phyloP scores from a whole-genome alignment of 169 alveolate genomes.

The Besnoitia besnoiti region DNA sequence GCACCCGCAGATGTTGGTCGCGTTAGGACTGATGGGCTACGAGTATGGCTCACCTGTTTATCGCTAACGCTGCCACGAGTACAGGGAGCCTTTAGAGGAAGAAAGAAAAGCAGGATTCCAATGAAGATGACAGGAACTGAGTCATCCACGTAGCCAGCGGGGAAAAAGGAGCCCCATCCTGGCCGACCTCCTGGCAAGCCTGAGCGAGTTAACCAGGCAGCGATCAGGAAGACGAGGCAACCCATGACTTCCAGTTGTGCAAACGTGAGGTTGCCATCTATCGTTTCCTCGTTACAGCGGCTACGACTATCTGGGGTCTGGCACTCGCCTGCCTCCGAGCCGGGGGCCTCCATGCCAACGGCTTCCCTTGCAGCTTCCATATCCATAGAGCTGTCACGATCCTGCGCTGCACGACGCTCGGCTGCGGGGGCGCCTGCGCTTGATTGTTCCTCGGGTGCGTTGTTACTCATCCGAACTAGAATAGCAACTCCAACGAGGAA shows the following conservation, averaged over 20 bases:
- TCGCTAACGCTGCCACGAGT: neutral
- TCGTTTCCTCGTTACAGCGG: neutral
- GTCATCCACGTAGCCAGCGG: neutral
- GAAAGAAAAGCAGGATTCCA: conserved; percentile 13
- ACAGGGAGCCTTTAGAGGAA: conserved; percentile 9
- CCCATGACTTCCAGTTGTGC: conserved; percentile 18
- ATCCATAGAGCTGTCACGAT: too few relatives aligned
- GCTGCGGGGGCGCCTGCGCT: too few relatives aligned
- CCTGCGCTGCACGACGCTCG: too few relatives aligned
- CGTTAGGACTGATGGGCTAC: neutral
- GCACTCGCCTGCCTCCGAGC: neutral
- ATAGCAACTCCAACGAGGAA: too few relatives aligned
- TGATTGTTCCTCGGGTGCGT: neutral
- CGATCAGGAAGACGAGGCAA: neutral
- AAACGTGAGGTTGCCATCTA: neutral
- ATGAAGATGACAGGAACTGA: conserved; percentile 8
- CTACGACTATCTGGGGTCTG: neutral
- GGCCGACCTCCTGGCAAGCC: neutral
- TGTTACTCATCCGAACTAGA: too few relatives aligned
- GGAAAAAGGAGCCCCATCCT: conserved; percentile 10
- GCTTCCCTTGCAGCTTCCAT: neutral
- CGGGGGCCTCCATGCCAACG: neutral
- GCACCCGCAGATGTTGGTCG: neutral
- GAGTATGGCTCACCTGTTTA: neutral
- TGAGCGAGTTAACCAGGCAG: conserved; percentile 5